These are phyloP conservation scores for Mytilinidion resinicola DNA, from an alignment of 495 filamentous ascomycete species.

Conservation along the genomic window DNA sequence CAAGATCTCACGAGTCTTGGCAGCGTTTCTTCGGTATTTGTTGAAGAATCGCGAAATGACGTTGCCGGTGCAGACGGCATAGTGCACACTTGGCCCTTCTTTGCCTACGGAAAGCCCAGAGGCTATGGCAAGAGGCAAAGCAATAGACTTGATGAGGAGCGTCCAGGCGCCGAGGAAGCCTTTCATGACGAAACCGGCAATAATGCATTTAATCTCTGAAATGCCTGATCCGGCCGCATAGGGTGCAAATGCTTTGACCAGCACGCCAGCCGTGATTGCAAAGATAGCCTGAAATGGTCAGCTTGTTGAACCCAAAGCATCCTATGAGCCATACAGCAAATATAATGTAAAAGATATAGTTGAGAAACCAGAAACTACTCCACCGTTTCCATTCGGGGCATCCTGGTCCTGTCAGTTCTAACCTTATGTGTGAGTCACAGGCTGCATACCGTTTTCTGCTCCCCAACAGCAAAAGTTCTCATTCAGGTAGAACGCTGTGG, in stretches of 20 bases:
- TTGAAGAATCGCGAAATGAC: conserved; percentile 89
- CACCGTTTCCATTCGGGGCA: conserved; percentile 88
- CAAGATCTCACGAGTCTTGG: conserved; percentile 91
- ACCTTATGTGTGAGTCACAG: not conserved
- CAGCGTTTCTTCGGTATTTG: conserved; percentile 88
- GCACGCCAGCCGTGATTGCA: conserved; percentile 69
- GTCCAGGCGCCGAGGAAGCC: conserved; percentile 93
- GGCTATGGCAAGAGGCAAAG: conserved; percentile 84
- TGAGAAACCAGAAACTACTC: conserved; percentile 70
- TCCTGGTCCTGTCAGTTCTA: conserved; percentile 43
- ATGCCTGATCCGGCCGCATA: conserved; percentile 97
- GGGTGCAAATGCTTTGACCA: conserved; percentile 91
- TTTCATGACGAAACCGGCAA: conserved; percentile 99
- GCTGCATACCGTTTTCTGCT: conserved; percentile 69
- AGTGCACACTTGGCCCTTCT: conserved; percentile 96
- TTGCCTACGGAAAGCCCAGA: conserved; percentile 95
- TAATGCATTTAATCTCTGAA: conserved; percentile 99
- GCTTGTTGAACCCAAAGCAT: not conserved
- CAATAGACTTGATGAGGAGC: conserved; percentile 87
- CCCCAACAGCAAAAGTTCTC: conserved; percentile 99
- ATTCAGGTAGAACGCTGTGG: conserved; percentile 93
- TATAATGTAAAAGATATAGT: conserved; percentile 83
- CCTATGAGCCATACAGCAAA: conserved; percentile 60
- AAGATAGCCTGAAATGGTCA: conserved; percentile 58
- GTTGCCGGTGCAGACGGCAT: conserved; percentile 95